These are phyloP conservation scores for Gremmenia infestans DNA, from an alignment of 2,329 filamentous ascomycete genomes.

Conservation along the genomic window DNA sequence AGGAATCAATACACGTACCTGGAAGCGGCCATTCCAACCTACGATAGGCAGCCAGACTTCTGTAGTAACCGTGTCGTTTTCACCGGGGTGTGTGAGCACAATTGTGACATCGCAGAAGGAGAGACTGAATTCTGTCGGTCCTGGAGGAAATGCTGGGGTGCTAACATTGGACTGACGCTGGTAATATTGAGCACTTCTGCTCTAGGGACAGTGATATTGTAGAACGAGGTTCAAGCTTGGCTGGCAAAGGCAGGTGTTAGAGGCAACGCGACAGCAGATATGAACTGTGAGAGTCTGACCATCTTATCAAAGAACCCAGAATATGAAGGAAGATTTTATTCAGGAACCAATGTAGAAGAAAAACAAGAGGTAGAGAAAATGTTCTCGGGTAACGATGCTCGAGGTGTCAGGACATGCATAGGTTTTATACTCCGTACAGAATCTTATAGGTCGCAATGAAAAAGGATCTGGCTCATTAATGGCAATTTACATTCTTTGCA, in stretches of 20 bases:
- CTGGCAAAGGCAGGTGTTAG: neutral
- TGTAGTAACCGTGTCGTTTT: conserved; percentile 20
- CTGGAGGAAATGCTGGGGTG: neutral
- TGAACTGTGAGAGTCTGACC: neutral
- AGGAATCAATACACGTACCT: conserved; percentile 1
- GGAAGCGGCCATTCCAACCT: conserved; percentile 30
- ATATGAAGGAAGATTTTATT: too few relatives aligned
- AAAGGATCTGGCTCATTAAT: too few relatives aligned
- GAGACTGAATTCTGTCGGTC: neutral
- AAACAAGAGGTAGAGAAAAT: too few relatives aligned
- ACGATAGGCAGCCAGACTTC: conserved; percentile 25
- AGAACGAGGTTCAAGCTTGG: neutral
- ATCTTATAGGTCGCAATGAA: too few relatives aligned
- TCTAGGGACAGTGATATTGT: neutral
- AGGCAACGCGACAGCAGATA: neutral
- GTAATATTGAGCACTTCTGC: neutral
- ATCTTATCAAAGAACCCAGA: neutral
- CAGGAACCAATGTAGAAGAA: too few relatives aligned
- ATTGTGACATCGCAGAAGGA: conserved; percentile 29
- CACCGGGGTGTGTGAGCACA: conserved; percentile 24
- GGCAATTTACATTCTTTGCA: too few relatives aligned
- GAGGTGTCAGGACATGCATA: too few relatives aligned
- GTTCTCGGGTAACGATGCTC: too few relatives aligned
- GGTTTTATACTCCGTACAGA: too few relatives aligned
- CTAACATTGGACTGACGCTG: neutral